These are phyloP conservation scores for Plasmodium reichenowi DNA, from an alignment of 169 alveolate genomes.

Conservation along the genomic window DNA sequence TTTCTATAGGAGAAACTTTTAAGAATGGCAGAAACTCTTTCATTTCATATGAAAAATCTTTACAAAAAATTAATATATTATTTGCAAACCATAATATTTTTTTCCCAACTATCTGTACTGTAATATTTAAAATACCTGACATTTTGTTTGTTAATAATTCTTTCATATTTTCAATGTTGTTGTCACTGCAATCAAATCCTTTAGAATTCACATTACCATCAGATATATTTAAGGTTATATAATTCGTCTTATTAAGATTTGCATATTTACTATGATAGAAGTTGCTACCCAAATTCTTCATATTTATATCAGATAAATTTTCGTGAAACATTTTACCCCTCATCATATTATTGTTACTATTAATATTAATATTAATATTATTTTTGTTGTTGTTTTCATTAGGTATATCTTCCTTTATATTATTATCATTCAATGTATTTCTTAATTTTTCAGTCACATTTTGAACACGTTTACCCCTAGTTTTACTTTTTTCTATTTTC, in stretches of 20 bases:
- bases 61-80: slow-evolving; percentile 21
- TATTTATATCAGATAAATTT: slow-evolving; percentile 6
- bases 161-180: slow-evolving; percentile 14
- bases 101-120: slow-evolving; percentile 66
- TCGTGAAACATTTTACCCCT: background rate
- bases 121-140: slow-evolving; percentile 10
- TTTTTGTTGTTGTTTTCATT: background rate
- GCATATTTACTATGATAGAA: background rate
- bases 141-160: slow-evolving; percentile 11
- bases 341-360: background rate
- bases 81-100: slow-evolving; percentile 61
- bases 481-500: background rate
- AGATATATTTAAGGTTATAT: slow-evolving; percentile 20
- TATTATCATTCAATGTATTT: background rate
- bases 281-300: background rate
- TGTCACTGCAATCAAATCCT: slow-evolving; percentile 20
- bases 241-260: slow-evolving; percentile 6
- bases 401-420: background rate
- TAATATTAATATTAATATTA: background rate
- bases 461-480: background rate
- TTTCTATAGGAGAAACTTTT: slow-evolving; percentile 13
- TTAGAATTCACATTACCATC: slow-evolving; percentile 27
- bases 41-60: slow-evolving; percentile 27
- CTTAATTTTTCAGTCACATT: background rate
- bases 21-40: slow-evolving; percentile 44